Percentiles rank a stretch among this genome's conserved stretches.
These are phyloP conservation scores for Moricandia moricandioides DNA, from an alignment of 345 rosid genomes.

Conservation along the genomic window DNA sequence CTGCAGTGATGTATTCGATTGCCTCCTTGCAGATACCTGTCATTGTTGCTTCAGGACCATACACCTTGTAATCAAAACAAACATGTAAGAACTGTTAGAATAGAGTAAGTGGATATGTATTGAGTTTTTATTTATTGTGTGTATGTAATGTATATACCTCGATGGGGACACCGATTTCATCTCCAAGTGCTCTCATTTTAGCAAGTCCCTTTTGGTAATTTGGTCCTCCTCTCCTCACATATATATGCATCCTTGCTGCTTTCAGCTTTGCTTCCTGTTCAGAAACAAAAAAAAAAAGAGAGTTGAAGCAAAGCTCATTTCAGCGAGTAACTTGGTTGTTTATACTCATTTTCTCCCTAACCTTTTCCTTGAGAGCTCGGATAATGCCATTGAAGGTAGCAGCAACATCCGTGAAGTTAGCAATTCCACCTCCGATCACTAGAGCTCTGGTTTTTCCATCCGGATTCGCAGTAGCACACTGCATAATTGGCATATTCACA, in stretches of 20 bases:
- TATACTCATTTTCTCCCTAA: slow-evolving; percentile 63
- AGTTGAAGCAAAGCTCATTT: slow-evolving; percentile 38
- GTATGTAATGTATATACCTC: slow-evolving; percentile 50
- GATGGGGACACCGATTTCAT: slow-evolving; percentile 88
- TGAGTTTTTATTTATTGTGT: neutral
- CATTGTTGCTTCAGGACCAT: slow-evolving; percentile 96
- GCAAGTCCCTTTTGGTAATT: slow-evolving; percentile 95
- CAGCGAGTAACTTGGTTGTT: slow-evolving; percentile 50
- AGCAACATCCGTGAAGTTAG: slow-evolving; percentile 95
- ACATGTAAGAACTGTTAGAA: neutral
- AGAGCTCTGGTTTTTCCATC: slow-evolving; percentile 88
- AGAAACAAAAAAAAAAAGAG: neutral
- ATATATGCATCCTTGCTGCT: slow-evolving; percentile 40
- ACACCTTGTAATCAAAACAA: slow-evolving; percentile 48
- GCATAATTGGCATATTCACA: slow-evolving; percentile 9
- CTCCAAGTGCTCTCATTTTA: slow-evolving; percentile 81
- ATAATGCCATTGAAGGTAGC: slow-evolving; percentile 97
- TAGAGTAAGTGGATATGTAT: neutral
- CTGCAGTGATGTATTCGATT: slow-evolving; percentile 65
- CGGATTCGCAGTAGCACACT: slow-evolving; percentile 91
- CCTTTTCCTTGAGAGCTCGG: slow-evolving; percentile 93
- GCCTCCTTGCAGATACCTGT: slow-evolving; percentile 96
- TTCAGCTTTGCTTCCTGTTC: slow-evolving; percentile 42
- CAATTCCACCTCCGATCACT: slow-evolving; percentile 94
- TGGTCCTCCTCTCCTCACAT: slow-evolving; percentile 84